A percentile compares a stretch with the other conserved stretches of the same genome.
Conservation (phyloP, 345 rosid species). For the Gossypium mustelinum region DNA sequence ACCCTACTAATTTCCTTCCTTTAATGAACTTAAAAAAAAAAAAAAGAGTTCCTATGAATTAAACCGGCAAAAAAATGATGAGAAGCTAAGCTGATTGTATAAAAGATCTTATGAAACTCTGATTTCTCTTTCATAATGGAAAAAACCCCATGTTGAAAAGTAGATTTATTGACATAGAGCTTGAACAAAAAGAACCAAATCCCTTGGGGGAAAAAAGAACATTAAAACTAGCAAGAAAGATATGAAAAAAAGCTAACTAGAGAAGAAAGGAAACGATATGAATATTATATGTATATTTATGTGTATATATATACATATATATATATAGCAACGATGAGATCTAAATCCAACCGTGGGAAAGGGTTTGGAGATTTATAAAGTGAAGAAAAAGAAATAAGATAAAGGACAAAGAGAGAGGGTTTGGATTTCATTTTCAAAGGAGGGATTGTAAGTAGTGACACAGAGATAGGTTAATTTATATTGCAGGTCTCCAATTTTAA, state of each 20-base stretch:
- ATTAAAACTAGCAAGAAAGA: neutral
- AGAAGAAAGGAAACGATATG: neutral
- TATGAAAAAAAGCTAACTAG: neutral
- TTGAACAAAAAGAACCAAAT: neutral
- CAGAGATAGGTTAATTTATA: neutral
- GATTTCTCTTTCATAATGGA: neutral
- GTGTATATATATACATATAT: neutral
- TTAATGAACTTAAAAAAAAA: neutral
- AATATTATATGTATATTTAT: too few species aligned
- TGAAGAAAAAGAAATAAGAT: neutral
- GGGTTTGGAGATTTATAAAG: neutral
- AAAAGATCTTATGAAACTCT: neutral
- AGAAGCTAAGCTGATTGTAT: neutral
- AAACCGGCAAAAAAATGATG: neutral
- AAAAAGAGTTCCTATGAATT: neutral
- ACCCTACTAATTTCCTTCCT: constrained; percentile 20
- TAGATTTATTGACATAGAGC: neutral
- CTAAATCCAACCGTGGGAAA: neutral
- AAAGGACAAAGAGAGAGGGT: neutral
- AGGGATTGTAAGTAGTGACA: neutral
- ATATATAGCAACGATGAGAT: neutral
- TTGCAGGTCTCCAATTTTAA: neutral
- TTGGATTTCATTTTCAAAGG: neutral
- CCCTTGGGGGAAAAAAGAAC: neutral
- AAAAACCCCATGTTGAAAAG: neutral